Conservation (phyloP, 441 rosid genomes). For the Cnidoscolus chayamansa region DNA sequence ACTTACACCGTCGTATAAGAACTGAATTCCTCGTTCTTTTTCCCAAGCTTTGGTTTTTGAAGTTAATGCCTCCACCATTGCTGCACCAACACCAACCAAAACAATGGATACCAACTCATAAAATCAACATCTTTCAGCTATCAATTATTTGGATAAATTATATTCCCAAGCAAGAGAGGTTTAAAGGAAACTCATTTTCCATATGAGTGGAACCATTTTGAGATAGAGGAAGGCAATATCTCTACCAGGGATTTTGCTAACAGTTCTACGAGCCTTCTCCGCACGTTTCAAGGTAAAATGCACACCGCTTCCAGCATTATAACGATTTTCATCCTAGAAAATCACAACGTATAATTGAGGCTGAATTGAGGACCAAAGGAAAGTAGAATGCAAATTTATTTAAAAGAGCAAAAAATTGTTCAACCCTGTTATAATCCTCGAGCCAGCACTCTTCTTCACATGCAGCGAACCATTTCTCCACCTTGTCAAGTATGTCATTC, state of each 20-base stretch:
- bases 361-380: constrained; percentile 13
- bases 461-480: constrained; percentile 84
- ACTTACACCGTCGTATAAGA: constrained; percentile 87
- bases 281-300: constrained; percentile 85
- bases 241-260: constrained; percentile 77
- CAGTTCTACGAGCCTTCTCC: constrained; percentile 71
- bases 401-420: constrained; percentile 12
- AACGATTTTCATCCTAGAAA: constrained; percentile 70
- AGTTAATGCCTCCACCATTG: constrained; percentile 61
- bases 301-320: constrained; percentile 86
- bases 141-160: background rate
- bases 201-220: background rate
- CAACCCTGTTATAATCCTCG: constrained; percentile 80
- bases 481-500: constrained; percentile 78
- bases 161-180: background rate
- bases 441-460: constrained; percentile 90
- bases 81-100: constrained; percentile 38
- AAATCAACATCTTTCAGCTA: background rate
- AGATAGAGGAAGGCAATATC: background rate
- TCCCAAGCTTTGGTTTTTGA: constrained; percentile 72
- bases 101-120: background rate
- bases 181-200: too few species aligned
- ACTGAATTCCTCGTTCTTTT: constrained; percentile 58
- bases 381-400: background rate
- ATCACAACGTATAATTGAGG: constrained; percentile 13